These are phyloP conservation scores for Ophiostoma pallidulum DNA, from an alignment of 2,329 filamentous ascomycete genomes.

Conservation along the genomic window DNA sequence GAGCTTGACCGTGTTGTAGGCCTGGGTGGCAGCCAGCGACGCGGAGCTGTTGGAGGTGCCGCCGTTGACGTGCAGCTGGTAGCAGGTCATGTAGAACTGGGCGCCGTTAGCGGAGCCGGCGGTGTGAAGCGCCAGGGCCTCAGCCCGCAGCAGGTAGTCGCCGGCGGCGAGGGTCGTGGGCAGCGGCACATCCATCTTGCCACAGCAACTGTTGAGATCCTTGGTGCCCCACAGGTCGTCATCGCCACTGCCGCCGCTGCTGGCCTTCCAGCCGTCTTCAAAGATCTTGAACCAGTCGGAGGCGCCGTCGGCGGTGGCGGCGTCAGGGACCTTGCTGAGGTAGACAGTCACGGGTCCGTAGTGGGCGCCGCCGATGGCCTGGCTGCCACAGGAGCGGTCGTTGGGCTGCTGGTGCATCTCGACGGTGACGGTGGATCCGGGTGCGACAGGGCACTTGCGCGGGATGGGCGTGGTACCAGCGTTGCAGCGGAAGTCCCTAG, in stretches of 20 bases:
- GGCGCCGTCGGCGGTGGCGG: constrained; percentile 33
- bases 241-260: constrained; percentile 27
- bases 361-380: constrained; percentile 44
- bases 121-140: constrained; percentile 39
- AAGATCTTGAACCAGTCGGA: constrained; percentile 44
- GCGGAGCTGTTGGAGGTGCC: constrained; percentile 23
- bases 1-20: constrained; percentile 23
- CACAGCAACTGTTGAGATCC: constrained; percentile 33
- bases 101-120: constrained; percentile 27
- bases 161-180: constrained; percentile 25
- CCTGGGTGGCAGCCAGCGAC: neutral
- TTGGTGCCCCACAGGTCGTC: constrained; percentile 38
- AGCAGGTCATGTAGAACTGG: constrained; percentile 32
- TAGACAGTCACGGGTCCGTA: constrained; percentile 42
- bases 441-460: constrained; percentile 36
- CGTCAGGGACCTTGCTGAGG: constrained; percentile 38
- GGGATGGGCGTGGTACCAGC: constrained; percentile 26
- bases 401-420: constrained; percentile 45
- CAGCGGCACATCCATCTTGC: constrained; percentile 29
- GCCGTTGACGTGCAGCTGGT: constrained; percentile 26
- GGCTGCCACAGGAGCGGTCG: constrained; percentile 33
- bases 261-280: constrained; percentile 33
- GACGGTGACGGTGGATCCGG: constrained; percentile 41
- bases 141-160: constrained; percentile 38
- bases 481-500: constrained; percentile 37